These are phyloP conservation scores for Beauveria brongniartii DNA, from an alignment of 2,329 filamentous ascomycete species.

Conservation along the genomic window DNA sequence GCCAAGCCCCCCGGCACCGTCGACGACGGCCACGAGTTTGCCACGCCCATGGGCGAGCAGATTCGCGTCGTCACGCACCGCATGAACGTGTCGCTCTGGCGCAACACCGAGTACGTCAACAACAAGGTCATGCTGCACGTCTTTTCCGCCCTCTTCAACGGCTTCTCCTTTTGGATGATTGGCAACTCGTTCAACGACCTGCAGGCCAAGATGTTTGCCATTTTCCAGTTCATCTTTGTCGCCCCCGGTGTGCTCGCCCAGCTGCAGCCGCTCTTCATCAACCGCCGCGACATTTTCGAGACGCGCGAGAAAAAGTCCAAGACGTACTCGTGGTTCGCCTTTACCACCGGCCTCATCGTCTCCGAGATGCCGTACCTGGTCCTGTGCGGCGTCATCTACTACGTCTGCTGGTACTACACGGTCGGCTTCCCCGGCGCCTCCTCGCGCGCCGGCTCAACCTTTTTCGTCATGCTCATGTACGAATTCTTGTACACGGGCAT, in stretches of 20 bases:
- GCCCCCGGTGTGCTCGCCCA: slow-evolving; percentile 50
- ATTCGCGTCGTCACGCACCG: slow-evolving; percentile 56
- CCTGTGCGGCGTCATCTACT: slow-evolving; percentile 39
- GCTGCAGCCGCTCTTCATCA: slow-evolving; percentile 50
- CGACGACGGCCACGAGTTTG: slow-evolving; percentile 60
- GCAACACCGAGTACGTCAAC: slow-evolving; percentile 59
- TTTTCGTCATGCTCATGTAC: slow-evolving; percentile 50
- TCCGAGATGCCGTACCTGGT: slow-evolving; percentile 39
- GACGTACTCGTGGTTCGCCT: slow-evolving; percentile 53
- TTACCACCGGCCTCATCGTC: slow-evolving; percentile 44
- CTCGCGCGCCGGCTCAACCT: slow-evolving; percentile 40
- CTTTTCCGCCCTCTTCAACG: slow-evolving; percentile 48
- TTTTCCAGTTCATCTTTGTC: slow-evolving; percentile 58
- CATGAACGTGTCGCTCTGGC: slow-evolving; percentile 52
- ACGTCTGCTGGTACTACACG: slow-evolving; percentile 50
- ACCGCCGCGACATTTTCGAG: slow-evolving; percentile 49
- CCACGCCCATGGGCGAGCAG: slow-evolving; percentile 57
- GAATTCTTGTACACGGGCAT: slow-evolving; percentile 54
- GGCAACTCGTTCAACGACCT: slow-evolving; percentile 41
- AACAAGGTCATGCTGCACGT: slow-evolving; percentile 55
- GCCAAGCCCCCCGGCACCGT: slow-evolving; percentile 31
- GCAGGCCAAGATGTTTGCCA: slow-evolving; percentile 48
- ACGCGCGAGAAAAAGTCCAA: slow-evolving; percentile 52
- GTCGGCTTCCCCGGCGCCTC: slow-evolving; percentile 40
- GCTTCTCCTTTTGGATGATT: slow-evolving; percentile 54